phyloP scores from a whole-genome alignment of 495 filamentous ascomycete genomes.

The Tuber indicum region DNA sequence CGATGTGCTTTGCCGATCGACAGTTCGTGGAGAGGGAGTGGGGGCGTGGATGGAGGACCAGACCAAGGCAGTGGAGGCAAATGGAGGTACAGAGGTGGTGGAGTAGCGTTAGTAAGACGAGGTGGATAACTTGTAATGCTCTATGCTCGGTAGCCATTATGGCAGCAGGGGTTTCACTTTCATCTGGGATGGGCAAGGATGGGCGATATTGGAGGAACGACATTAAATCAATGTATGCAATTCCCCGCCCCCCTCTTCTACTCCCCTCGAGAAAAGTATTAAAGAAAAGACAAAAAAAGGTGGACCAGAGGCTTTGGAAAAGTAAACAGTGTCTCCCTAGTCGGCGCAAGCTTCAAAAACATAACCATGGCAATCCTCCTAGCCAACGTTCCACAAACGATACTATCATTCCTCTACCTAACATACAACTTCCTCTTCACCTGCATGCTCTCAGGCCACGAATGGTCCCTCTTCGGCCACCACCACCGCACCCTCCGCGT shows the following conservation, averaged over 20 bases:
- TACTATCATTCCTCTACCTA: conserved; percentile 48
- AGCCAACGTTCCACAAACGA: conserved; percentile 47
- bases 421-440: conserved; percentile 45
- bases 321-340: not conserved
- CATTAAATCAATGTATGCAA: not conserved
- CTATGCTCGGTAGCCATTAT: not conserved
- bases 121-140: conserved; percentile 8
- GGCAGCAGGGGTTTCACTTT: not conserved
- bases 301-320: conserved; percentile 16
- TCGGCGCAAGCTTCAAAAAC: conserved; percentile 13
- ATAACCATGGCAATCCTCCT: conserved; percentile 41
- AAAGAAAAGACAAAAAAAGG: not conserved
- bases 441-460: conserved; percentile 45
- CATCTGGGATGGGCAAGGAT: not conserved
- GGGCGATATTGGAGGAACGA: not conserved
- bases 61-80: not conserved
- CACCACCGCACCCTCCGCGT: conserved; percentile 44
- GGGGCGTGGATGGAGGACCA: not conserved
- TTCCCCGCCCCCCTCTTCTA: not conserved
- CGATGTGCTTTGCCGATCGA: conserved; percentile 3
- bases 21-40: not conserved
- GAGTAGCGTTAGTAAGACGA: not conserved
- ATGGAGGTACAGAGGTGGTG: not conserved
- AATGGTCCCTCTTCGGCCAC: conserved; percentile 40
- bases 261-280: not conserved